Conservation (phyloP, 2,329 filamentous ascomycete genomes). For the Elsinoe perseae region DNA sequence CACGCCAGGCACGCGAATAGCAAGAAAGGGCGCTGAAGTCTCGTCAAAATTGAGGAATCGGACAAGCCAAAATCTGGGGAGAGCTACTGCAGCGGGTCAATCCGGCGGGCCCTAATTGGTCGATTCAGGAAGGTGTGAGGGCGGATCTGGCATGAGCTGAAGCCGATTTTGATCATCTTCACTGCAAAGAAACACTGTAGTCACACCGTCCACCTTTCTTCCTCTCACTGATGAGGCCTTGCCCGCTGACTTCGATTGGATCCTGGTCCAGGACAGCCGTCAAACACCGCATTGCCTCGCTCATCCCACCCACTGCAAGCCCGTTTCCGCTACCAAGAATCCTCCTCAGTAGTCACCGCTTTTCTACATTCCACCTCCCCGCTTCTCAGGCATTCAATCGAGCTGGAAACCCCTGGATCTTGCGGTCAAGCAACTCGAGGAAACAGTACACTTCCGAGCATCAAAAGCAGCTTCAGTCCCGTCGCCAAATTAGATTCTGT, state of each 20-base stretch:
- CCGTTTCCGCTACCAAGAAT: conserved; percentile 11
- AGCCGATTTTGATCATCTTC: conserved; percentile 12
- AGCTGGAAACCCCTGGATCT: conserved; percentile 1
- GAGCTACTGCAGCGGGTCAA: not conserved
- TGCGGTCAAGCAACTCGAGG: not conserved
- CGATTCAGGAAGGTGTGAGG: conserved; percentile 4
- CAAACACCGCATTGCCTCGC: not conserved
- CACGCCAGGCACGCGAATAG: not conserved
- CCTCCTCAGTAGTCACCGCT: conserved; percentile 13
- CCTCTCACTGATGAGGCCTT: conserved; percentile 4
- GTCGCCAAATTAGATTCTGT: conserved; percentile 48
- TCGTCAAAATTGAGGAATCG: not conserved
- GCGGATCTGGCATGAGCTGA: conserved; percentile 1
- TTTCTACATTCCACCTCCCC: conserved; percentile 14
- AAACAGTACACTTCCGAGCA: not conserved
- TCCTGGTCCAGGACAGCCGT: conserved; percentile 5
- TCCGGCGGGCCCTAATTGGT: not conserved
- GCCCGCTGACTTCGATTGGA: conserved; percentile 11
- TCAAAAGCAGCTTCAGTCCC: conserved; percentile 6
- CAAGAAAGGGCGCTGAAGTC: no score
- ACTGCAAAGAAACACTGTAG: no score
- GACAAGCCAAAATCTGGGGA: conserved; percentile 5
- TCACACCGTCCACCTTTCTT: not conserved
- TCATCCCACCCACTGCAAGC: conserved; percentile 6
- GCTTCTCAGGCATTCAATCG: conserved; percentile 1